Conservation (phyloP, 495 filamentous ascomycete genomes). For the Neurospora cerealis region DNA sequence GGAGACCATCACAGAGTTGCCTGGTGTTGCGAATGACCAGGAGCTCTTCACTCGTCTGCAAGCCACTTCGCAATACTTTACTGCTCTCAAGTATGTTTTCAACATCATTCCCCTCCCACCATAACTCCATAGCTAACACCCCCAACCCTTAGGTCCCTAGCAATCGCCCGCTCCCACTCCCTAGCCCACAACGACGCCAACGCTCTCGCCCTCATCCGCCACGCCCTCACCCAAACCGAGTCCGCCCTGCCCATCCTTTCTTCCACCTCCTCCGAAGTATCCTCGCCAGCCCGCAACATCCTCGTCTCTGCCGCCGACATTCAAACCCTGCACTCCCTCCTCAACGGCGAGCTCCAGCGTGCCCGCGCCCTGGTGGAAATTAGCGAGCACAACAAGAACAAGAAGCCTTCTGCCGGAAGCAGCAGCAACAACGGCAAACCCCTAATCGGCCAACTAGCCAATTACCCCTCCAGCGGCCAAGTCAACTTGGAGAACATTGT, state of each 20-base stretch:
- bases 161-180: constrained; percentile 76
- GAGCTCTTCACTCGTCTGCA: constrained; percentile 65
- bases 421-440: constrained; percentile 21
- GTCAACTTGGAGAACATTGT: constrained; percentile 74
- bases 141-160: constrained; percentile 53
- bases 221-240: constrained; percentile 49
- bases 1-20: constrained; percentile 79
- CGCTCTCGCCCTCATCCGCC: constrained; percentile 72
- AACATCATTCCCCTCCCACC: background rate
- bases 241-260: constrained; percentile 30
- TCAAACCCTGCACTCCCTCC: constrained; percentile 44
- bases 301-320: constrained; percentile 50
- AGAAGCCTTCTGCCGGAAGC: constrained; percentile 1
- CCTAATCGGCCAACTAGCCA: constrained; percentile 60
- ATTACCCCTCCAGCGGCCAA: constrained; percentile 51
- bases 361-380: constrained; percentile 78
- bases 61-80: constrained; percentile 73
- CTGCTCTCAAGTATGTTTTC: constrained; percentile 62
- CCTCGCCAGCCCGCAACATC: constrained; percentile 34
- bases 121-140: constrained; percentile 2
- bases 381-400: constrained; percentile 42
- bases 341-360: constrained; percentile 60
- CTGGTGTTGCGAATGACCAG: constrained; percentile 83
- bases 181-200: constrained; percentile 63
- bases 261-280: constrained; percentile 17